Conservation (phyloP, 1,139 yeast species). For the Debaryomyces psychrophilus region DNA sequence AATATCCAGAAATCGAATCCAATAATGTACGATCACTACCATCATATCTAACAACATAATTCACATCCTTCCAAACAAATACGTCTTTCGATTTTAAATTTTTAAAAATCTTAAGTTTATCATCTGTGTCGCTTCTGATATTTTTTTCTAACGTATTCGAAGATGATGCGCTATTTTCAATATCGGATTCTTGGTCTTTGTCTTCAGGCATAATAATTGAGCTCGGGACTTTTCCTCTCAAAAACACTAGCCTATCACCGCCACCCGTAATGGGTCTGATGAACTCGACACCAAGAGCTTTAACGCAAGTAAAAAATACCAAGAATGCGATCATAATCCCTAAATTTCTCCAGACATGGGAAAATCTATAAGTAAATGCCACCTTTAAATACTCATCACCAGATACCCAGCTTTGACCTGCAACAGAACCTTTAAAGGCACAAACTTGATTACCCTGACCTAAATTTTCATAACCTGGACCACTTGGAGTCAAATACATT, state of each 20-base stretch:
- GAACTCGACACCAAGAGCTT: constrained; percentile 53
- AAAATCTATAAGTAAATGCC: constrained; percentile 42
- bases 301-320: constrained; percentile 48
- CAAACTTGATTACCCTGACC: constrained; percentile 48
- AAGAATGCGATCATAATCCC: constrained; percentile 63
- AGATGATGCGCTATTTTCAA: constrained; percentile 8
- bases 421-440: constrained; percentile 51
- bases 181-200: constrained; percentile 12
- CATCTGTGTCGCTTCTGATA: constrained; percentile 40
- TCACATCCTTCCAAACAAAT: constrained; percentile 48
- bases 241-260: constrained; percentile 60
- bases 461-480: constrained; percentile 50
- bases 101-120: constrained; percentile 17
- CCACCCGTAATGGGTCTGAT: constrained; percentile 56
- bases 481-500: constrained; percentile 48
- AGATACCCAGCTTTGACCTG: constrained; percentile 46
- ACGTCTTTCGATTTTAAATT: constrained; percentile 34
- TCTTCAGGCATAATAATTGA: constrained; percentile 25
- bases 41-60: constrained; percentile 44
- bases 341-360: constrained; percentile 68
- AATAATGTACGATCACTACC: constrained; percentile 51
- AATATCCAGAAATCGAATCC: constrained; percentile 63
- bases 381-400: constrained; percentile 53
- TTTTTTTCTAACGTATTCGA: constrained; percentile 19
- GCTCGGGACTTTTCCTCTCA: constrained; percentile 55